Base-by-base conservation (phyloP, 768 basidiomycete genomes). In the Pleurotus salmoneostramineus region DNA sequence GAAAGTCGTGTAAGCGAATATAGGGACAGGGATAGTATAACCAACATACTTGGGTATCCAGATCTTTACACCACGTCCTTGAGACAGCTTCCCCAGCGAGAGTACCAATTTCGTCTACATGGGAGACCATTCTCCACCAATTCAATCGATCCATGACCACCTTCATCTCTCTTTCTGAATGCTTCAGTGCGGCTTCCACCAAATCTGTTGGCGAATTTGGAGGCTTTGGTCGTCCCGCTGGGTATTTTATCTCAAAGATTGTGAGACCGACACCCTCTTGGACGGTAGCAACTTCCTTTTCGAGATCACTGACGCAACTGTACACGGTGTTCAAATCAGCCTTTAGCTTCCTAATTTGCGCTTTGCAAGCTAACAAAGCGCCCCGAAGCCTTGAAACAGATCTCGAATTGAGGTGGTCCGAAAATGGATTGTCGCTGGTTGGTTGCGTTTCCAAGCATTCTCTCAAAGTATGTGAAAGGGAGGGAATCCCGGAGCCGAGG, bases 401-500 rank as follows among this genome's bases (percentile, higher is more conserved):
- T 2, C 74, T 74, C 33, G 6, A 35, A 17, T 37, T 64, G 73
- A 31, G 67, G 69, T 21, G 70, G 75, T 50, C 81, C 65, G 46
- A 61, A 55, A 34, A 63, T 44, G 31, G 67, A 61, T 34, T 56
- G 60, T 37, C 56, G 49, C 34, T 15, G 33, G 27, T 54, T 37
- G 21, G 15, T 61, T 15, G 58, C 32, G 51, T 64, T 33, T 55
- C 56, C 33, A 69, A 45, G 46, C 60, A 52, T 37, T 58, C 44
- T 40, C 68, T 67, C 37, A 89, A 68, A 2, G 76, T 64, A 3
- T 70, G 58, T 3, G 77, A 75, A 35, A 89, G 60, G 21, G 71
- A 64, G 6, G 85, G 79, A 31, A 91, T 68, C n/a, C 77, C 73
- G 15, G 89, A 91, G 5, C 74, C 79, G 21, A 81, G 65, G 58